phyloP scores from a whole-genome alignment of 306 rosid genomes.

The Vigna unguiculata region DNA sequence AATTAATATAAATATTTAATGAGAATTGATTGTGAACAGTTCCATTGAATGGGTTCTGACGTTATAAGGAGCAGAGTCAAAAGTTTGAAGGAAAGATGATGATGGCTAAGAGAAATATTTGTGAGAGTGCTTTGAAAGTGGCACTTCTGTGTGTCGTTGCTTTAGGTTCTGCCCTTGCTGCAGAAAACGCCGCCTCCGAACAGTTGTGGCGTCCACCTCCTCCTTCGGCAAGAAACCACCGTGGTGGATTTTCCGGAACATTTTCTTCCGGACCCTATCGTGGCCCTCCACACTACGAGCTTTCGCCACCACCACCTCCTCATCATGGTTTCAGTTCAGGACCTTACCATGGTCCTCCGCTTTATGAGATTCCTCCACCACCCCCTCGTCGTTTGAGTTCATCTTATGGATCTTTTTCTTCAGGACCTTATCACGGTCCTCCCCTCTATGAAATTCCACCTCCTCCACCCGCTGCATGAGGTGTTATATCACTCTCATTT shows the following conservation, averaged over 20 bases:
- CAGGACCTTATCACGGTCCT: conserved; percentile 34
- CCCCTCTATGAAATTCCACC: conserved; percentile 22
- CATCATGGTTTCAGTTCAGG: not conserved
- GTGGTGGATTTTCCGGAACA: not conserved
- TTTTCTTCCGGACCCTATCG: conserved; percentile 8
- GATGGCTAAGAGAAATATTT: not conserved
- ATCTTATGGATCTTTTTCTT: conserved; percentile 23
- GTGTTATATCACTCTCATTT: not conserved
- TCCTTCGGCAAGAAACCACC: too few species aligned
- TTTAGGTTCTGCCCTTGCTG: not conserved
- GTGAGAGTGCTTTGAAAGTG: not conserved
- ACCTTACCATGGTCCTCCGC: conserved; percentile 34
- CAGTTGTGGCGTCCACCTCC: too few species aligned
- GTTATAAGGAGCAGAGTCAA: not conserved
- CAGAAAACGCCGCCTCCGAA: too few species aligned
- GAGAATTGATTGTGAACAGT: too few species aligned
- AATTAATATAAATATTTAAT: too few species aligned
- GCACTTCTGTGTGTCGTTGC: not conserved
- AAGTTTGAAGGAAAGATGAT: not conserved
- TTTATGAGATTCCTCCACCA: not conserved
- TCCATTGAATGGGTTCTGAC: not conserved
- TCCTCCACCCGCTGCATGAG: not conserved
- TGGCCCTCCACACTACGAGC: not conserved
- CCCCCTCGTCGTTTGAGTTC: not conserved
- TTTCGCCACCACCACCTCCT: not conserved